These are phyloP conservation scores for Neurospora discreta DNA, from an alignment of 495 filamentous ascomycete genomes.

Conservation along the genomic window DNA sequence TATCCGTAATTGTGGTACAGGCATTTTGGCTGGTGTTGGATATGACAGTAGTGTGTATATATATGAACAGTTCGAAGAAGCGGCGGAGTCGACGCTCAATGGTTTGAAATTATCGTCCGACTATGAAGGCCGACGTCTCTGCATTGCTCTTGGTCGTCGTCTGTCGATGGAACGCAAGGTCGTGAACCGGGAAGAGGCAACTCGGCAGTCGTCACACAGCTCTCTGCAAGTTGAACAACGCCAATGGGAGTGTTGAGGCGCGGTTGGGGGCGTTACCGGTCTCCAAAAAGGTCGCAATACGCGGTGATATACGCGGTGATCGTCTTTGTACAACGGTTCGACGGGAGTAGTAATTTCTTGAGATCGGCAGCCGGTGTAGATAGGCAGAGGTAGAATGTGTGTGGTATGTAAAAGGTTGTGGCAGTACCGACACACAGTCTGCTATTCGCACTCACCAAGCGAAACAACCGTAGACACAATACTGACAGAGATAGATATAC, in stretches of 20 bases:
- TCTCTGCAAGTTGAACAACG: neutral
- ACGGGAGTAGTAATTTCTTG: neutral
- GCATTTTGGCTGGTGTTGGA: slow-evolving; percentile 4
- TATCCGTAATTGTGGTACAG: slow-evolving; percentile 7
- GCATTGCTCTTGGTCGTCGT: slow-evolving; percentile 10
- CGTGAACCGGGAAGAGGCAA: neutral
- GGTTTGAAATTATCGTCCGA: slow-evolving; percentile 3
- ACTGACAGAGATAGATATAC: neutral
- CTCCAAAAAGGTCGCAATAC: neutral
- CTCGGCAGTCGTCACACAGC: slow-evolving; percentile 3
- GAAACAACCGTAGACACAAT: neutral
- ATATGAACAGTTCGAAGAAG: neutral
- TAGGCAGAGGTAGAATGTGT: neutral
- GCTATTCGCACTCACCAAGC: neutral
- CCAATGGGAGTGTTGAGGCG: neutral
- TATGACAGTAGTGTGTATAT: neutral
- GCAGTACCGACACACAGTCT: neutral
- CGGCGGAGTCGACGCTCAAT: slow-evolving; percentile 1
- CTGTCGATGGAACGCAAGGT: neutral
- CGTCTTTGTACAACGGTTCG: neutral
- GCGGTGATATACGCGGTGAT: neutral
- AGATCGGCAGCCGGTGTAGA: neutral
- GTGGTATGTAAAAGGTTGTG: neutral
- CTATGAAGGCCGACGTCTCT: slow-evolving; percentile 10
- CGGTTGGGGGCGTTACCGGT: neutral